These are phyloP conservation scores for Nicotiana undulata DNA, from an alignment of 257 asterid genomes.

Conservation along the genomic window DNA sequence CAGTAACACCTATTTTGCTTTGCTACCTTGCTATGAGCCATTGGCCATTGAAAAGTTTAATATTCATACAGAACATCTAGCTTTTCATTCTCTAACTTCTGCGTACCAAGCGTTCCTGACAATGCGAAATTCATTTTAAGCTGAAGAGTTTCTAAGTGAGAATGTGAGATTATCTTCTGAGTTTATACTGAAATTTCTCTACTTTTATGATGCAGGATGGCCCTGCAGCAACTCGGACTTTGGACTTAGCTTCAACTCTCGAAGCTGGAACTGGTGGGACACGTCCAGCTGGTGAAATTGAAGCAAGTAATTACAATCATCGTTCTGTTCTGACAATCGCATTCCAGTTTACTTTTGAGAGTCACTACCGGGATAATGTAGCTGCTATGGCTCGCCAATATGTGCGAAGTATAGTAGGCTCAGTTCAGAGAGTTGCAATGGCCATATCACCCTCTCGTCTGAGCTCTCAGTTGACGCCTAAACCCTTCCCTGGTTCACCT, in stretches of 20 bases:
- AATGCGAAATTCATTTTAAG: background rate
- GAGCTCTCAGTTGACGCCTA: constrained; percentile 50
- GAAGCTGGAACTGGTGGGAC: constrained; percentile 63
- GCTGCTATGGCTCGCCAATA: constrained; percentile 96
- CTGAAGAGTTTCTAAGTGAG: background rate
- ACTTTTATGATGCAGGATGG: constrained; percentile 43
- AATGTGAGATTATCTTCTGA: background rate
- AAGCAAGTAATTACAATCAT: constrained; percentile 38
- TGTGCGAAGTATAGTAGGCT: constrained; percentile 68
- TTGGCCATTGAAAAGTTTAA: background rate
- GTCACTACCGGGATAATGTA: constrained; percentile 71
- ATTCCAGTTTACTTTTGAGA: constrained; percentile 87
- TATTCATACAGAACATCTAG: background rate
- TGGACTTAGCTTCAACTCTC: constrained; percentile 85
- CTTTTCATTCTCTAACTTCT: background rate
- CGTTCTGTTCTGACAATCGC: constrained; percentile 90
- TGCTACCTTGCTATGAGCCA: background rate
- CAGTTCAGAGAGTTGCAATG: constrained; percentile 88
- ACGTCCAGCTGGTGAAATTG: constrained; percentile 46
- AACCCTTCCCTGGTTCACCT: constrained; percentile 61
- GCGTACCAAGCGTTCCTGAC: background rate
- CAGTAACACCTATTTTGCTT: constrained; percentile 19
- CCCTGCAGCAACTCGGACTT: constrained; percentile 53
- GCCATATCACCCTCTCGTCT: constrained; percentile 76
- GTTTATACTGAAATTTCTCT: background rate